phyloP scores from a whole-genome alignment of 2,329 filamentous ascomycete genomes.

The Zasmidium angulare region DNA sequence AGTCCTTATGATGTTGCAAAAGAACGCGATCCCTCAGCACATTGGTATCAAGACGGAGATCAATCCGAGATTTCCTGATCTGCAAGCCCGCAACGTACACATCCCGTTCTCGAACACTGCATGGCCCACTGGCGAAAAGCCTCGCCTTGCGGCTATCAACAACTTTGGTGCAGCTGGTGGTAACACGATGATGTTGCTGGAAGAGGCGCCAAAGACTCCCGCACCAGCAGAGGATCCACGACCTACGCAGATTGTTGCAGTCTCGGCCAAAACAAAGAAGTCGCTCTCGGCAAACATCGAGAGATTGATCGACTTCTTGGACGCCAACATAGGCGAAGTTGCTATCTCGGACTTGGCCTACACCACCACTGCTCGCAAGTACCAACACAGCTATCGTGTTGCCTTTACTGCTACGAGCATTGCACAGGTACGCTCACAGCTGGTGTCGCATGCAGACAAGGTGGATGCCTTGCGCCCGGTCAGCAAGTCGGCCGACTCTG shows the following conservation, averaged over 20 bases:
- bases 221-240: conserved; percentile 49
- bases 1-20: conserved; percentile 63
- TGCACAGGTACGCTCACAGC: conserved; percentile 29
- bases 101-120: conserved; percentile 52
- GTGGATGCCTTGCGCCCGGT: conserved; percentile 17
- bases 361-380: conserved; percentile 55
- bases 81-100: conserved; percentile 58
- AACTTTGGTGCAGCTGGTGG: conserved; percentile 72
- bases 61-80: conserved; percentile 61
- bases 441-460: conserved; percentile 13
- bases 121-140: conserved; percentile 32
- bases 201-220: conserved; percentile 53
- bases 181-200: conserved; percentile 66
- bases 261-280: conserved; percentile 56
- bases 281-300: conserved; percentile 57
- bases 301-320: conserved; percentile 56
- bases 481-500: conserved; percentile 12
- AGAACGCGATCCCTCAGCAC: conserved; percentile 62
- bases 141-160: conserved; percentile 55
- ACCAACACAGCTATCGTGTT: conserved; percentile 60
- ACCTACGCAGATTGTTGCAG: conserved; percentile 56
- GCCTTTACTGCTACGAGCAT: conserved; percentile 34
- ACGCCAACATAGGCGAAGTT: conserved; percentile 49
- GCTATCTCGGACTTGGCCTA: conserved; percentile 36
- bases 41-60: conserved; percentile 66